phyloP scores from a whole-genome alignment of 257 asterid genomes.

The Ilex aquifolium region DNA sequence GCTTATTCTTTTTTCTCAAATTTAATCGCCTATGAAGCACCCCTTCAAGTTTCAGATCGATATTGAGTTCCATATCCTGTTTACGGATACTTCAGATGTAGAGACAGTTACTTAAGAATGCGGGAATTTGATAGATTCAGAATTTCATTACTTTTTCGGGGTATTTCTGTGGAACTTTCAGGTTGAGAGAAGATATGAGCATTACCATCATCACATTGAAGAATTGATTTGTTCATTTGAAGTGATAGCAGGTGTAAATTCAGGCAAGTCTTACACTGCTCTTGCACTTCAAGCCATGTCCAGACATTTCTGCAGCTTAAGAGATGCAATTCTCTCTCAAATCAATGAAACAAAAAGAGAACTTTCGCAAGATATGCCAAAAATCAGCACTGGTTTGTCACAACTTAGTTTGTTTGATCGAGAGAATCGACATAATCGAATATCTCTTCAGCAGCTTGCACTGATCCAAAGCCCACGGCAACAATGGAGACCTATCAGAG shows the following conservation, averaged over 20 bases:
- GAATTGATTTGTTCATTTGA: conserved; percentile 63
- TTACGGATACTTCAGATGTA: too few relatives aligned
- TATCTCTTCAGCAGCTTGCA: conserved; percentile 52
- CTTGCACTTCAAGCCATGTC: conserved; percentile 90
- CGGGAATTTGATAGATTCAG: too few relatives aligned
- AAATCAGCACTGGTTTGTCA: conserved; percentile 50
- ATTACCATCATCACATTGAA: conserved; percentile 58
- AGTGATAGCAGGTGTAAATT: conserved; percentile 58
- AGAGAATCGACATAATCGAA: conserved; percentile 30
- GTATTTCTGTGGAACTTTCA: conserved; percentile 9
- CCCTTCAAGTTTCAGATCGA: too few relatives aligned
- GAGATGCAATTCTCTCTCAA: conserved; percentile 57
- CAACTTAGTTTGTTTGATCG: conserved; percentile 59
- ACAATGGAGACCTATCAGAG: conserved; percentile 79
- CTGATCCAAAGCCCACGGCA: conserved; percentile 45
- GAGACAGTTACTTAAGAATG: too few relatives aligned
- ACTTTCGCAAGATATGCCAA: conserved; percentile 47
- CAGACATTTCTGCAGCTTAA: conserved; percentile 61
- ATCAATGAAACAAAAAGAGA: conserved; percentile 38
- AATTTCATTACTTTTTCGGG: neutral
- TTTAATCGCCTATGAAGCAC: too few relatives aligned
- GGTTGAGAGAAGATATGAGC: conserved; percentile 83
- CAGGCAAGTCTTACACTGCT: conserved; percentile 73
- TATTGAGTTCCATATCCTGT: too few relatives aligned
- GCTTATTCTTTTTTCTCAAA: neutral